Conservation (phyloP, 2,329 filamentous ascomycete species). For the Claviceps lovelessii region DNA sequence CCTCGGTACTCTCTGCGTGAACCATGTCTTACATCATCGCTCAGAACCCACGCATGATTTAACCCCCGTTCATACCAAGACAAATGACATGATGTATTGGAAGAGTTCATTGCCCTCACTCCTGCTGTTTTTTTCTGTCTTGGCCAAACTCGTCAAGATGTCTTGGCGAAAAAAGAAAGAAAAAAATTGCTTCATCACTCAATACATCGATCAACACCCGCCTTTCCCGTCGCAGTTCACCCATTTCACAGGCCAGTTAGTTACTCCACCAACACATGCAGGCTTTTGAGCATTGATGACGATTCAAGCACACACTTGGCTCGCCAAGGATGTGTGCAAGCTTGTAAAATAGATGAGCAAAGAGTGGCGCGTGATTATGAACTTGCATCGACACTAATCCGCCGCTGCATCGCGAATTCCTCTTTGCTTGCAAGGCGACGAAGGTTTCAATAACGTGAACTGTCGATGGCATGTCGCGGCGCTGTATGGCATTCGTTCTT, state of each 20-base stretch:
- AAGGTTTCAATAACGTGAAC: background rate
- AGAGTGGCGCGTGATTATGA: background rate
- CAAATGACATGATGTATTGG: background rate
- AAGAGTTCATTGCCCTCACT: background rate
- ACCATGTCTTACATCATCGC: background rate
- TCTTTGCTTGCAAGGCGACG: background rate
- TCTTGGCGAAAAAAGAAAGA: background rate
- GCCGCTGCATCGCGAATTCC: no score
- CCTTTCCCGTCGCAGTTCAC: background rate
- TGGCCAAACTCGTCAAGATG: background rate
- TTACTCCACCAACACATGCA: background rate
- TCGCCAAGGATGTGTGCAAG: background rate
- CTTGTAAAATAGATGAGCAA: no score
- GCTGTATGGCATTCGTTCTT: background rate
- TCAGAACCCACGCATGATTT: no score
- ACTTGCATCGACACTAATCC: background rate
- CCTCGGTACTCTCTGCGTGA: background rate
- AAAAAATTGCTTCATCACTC: background rate
- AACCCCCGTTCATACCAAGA: no score
- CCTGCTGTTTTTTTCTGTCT: background rate
- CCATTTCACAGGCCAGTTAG: background rate
- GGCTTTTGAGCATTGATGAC: background rate
- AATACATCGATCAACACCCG: background rate
- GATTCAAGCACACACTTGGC: background rate
- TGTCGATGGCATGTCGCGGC: background rate